These are phyloP conservation scores for Gossypium lobatum DNA, from an alignment of 441 rosid species.

Conservation along the genomic window DNA sequence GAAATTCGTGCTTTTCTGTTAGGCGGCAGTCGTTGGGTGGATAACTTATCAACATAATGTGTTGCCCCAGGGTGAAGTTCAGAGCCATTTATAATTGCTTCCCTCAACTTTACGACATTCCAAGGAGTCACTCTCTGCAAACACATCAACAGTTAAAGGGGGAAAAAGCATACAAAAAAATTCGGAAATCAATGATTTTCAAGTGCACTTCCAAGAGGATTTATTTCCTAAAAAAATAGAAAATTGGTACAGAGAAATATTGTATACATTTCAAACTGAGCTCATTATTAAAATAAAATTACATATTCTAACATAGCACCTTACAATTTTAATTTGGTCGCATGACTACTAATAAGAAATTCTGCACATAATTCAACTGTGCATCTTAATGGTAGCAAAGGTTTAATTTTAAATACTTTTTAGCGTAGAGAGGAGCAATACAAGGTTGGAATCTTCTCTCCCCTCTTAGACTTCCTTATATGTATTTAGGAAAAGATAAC, in stretches of 20 bases:
- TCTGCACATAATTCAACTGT: neutral
- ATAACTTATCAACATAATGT: constrained; percentile 68
- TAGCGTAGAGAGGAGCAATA: neutral
- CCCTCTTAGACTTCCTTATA: neutral
- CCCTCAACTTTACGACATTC: constrained; percentile 71
- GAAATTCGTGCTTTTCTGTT: constrained; percentile 54
- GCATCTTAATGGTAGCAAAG: neutral
- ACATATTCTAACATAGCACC: neutral
- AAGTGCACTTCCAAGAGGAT: constrained; percentile 7
- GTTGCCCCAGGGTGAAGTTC: constrained; percentile 92
- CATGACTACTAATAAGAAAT: neutral
- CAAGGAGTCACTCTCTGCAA: constrained; percentile 90
- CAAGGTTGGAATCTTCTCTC: neutral
- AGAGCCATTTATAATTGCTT: constrained; percentile 81
- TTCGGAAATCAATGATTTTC: neutral
- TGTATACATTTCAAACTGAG: neutral
- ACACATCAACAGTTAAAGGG: constrained; percentile 7
- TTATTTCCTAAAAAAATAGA: neutral
- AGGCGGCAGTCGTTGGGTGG: constrained; percentile 47
- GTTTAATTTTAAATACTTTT: neutral
- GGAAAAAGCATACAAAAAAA: neutral
- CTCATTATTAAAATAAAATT: neutral
- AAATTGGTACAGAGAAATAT: constrained; percentile 3
- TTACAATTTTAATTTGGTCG: neutral
- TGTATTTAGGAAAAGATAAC: neutral